Percentiles rank a stretch among this genome's conserved stretches.
Conservation (phyloP, 2,329 filamentous ascomycete genomes). For the Paecilomyces formosus region DNA sequence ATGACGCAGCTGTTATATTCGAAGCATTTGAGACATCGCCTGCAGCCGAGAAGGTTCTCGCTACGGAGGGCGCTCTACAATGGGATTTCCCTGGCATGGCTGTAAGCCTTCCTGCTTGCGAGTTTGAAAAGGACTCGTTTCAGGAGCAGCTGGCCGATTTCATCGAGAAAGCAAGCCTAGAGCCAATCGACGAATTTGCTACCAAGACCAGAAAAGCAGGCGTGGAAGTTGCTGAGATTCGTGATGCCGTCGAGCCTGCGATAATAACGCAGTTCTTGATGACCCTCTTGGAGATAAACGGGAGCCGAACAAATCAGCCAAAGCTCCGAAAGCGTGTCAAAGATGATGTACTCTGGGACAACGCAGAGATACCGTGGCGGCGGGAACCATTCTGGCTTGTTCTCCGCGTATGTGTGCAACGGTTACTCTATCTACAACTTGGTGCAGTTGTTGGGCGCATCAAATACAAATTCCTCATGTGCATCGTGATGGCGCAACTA, state of each 20-base stretch:
- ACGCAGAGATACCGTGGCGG: too few relatives aligned
- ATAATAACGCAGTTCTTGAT: conserved; percentile 56
- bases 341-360: conserved; percentile 52
- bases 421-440: too few relatives aligned
- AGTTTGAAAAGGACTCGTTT: conserved; percentile 38
- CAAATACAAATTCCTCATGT: too few relatives aligned
- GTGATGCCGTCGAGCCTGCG: conserved; percentile 51
- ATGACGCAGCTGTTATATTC: conserved; percentile 35
- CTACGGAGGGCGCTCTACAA: conserved; percentile 43
- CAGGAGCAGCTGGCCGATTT: conserved; percentile 44
- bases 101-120: conserved; percentile 37
- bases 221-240: conserved; percentile 42
- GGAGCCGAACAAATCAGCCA: conserved; percentile 27
- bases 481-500: too few relatives aligned
- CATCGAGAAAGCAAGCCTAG: conserved; percentile 49
- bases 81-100: conserved; percentile 57
- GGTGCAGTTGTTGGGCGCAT: too few relatives aligned
- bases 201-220: conserved; percentile 48
- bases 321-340: conserved; percentile 51
- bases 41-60: conserved; percentile 45
- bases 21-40: conserved; percentile 58
- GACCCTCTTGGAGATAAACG: conserved; percentile 51
- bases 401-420: too few relatives aligned
- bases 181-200: conserved; percentile 48
- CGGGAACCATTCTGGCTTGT: too few relatives aligned